Evolutionary conservation across 176 grass and related monocot genomes (phyloP), one percentile per base, ranked within the genome.

Genomic region (Triticum timopheevii): DNA sequence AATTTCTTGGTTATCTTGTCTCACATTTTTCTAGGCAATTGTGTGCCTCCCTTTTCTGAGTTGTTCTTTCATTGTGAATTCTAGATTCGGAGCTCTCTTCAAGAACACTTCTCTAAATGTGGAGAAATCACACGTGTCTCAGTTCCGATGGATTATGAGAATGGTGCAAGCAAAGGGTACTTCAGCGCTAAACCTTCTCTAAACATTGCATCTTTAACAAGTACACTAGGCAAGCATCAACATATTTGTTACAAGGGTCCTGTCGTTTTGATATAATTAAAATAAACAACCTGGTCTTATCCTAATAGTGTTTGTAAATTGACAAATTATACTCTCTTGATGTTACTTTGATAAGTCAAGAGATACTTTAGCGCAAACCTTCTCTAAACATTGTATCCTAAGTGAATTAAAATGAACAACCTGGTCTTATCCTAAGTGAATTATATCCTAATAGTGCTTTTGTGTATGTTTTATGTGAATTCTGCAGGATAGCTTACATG

Each of bases 401-500:
- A 17, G 49, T 52, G 49, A 58, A 58, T 58, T 58, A 58, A 58
- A 58, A 58, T 58, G 44, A 47, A 74, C 13, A 10, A 47, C 38
- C 42, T 74, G 12, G 6, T 58, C 16, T 58, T 20, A 8, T 58
- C 17, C 19, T 58, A 3, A 52, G 52, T 58, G 54, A 23, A 44
- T 73, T 7, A 30, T 76, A 3, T 38, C 9, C 2, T 76, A 52
- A 52, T 52, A 17, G 24, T 50, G 13, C 35, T 23, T 76, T 76
- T 5, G 1, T 45, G 1, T 20, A 59, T 40, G 24, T n/a, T 83
- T 22, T 34, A 82, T 33, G 1, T 74, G 8, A n/a, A 34, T 8
- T 71, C 12, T 88, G 52, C 86, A 98, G 96, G 61, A 92, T 95
- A 19, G 96, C 96, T 38, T 98, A 94, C 88, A 68, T 98, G 13